phyloP scores from a whole-genome alignment of 371 early-diverging fungal species.

The Mortierella polycephala region DNA sequence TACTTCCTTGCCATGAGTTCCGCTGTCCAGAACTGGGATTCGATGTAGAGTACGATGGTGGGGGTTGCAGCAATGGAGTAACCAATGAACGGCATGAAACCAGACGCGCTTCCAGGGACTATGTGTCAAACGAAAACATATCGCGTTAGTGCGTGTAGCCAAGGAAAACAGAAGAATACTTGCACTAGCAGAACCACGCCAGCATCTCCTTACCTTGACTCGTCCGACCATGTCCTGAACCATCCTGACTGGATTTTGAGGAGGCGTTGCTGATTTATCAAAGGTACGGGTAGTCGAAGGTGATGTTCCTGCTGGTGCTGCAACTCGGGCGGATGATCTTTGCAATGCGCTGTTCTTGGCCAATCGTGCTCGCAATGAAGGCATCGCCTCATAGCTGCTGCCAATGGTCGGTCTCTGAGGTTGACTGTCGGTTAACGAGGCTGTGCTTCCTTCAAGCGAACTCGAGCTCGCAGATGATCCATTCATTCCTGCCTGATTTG shows the following conservation, averaged over 20 bases:
- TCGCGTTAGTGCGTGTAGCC: too few relatives aligned
- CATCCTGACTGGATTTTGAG: slow-evolving; percentile 70
- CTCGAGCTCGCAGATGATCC: slow-evolving; percentile 25
- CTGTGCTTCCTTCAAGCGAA: slow-evolving; percentile 32
- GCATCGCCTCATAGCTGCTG: slow-evolving; percentile 49
- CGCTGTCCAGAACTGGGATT: slow-evolving; percentile 15
- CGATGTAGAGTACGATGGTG: slow-evolving; percentile 57
- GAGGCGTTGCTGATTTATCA: neutral
- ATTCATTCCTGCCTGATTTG: slow-evolving; percentile 50
- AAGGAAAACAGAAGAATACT: too few relatives aligned
- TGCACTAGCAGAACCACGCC: too few relatives aligned
- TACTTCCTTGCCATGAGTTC: slow-evolving; percentile 26
- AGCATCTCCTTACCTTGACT: slow-evolving; percentile 61
- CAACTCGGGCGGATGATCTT: slow-evolving; percentile 22
- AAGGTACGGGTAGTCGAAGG: neutral
- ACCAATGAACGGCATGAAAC: slow-evolving; percentile 74
- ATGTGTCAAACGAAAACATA: neutral
- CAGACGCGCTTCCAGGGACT: slow-evolving; percentile 68
- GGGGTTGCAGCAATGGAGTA: slow-evolving; percentile 72
- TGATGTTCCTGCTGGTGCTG: neutral
- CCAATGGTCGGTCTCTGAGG: slow-evolving; percentile 29
- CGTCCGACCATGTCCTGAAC: slow-evolving; percentile 80
- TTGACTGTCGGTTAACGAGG: slow-evolving; percentile 19
- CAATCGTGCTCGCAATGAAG: slow-evolving; percentile 35
- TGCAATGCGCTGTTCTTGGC: slow-evolving; percentile 35